Percentiles rank a stretch among this genome's conserved stretches.
These are phyloP conservation scores for Urochloa ruziziensis DNA, from an alignment of 176 grass and related monocot species.

Conservation along the genomic window DNA sequence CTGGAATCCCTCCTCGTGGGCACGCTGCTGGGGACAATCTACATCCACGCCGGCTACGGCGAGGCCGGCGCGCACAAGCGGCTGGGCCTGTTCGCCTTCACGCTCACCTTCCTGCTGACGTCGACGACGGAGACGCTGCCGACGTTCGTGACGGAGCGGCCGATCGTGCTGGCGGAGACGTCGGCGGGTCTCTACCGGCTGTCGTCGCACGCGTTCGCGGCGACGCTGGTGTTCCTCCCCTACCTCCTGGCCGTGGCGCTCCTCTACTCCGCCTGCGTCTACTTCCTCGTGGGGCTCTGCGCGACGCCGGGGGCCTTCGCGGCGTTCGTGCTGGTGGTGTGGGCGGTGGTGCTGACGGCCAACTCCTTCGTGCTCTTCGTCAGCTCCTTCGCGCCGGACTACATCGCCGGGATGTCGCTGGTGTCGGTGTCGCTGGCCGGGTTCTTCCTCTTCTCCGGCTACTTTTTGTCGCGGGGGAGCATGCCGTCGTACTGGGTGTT, in stretches of 20 bases:
- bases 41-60: slow-evolving; percentile 69
- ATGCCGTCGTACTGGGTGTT: slow-evolving; percentile 95
- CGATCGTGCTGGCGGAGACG: slow-evolving; percentile 83
- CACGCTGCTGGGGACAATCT: slow-evolving; percentile 81
- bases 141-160: slow-evolving; percentile 81
- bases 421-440: slow-evolving; percentile 70
- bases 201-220: slow-evolving; percentile 65
- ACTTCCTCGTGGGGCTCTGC: slow-evolving; percentile 91
- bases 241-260: slow-evolving; percentile 82
- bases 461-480: slow-evolving; percentile 80
- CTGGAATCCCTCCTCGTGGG: slow-evolving; percentile 67
- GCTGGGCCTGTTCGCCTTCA: slow-evolving; percentile 94
- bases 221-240: slow-evolving; percentile 80
- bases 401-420: slow-evolving; percentile 86
- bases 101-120: slow-evolving; percentile 85
- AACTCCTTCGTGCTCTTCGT: slow-evolving; percentile 92
- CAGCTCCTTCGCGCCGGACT: slow-evolving; percentile 87
- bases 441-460: slow-evolving; percentile 99
- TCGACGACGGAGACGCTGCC: slow-evolving; percentile 91
- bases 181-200: slow-evolving; percentile 82
- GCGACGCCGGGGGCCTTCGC: slow-evolving; percentile 53
- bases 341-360: slow-evolving; percentile 77
- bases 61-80: slow-evolving; percentile 71
- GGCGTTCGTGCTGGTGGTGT: slow-evolving; percentile 74
- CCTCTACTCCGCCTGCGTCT: slow-evolving; percentile 73